A percentile compares a stretch with the other conserved stretches of the same genome.
These are phyloP conservation scores for Ascochyta koolunga DNA, from an alignment of 2,329 filamentous ascomycete species.

Conservation along the genomic window DNA sequence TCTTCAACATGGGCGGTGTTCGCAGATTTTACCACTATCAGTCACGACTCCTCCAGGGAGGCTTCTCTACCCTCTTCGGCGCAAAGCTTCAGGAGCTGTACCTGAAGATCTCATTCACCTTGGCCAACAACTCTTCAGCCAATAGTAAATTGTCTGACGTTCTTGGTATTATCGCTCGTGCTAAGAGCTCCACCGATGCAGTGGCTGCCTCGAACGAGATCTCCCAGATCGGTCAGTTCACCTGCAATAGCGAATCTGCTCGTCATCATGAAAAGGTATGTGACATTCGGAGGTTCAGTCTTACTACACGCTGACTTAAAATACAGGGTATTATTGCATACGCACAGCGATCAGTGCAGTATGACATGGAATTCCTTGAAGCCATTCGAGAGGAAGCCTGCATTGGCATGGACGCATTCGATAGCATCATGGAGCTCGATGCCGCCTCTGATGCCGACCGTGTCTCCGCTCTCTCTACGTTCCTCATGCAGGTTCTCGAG, in stretches of 20 bases:
- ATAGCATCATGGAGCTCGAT: slow-evolving; percentile 55
- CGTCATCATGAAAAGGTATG: slow-evolving; percentile 57
- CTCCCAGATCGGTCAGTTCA: slow-evolving; percentile 57
- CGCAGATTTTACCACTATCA: slow-evolving; percentile 37
- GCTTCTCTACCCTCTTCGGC: slow-evolving; percentile 32
- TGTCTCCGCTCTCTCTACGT: slow-evolving; percentile 49
- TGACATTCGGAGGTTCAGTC: no score
- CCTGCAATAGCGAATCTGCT: slow-evolving; percentile 54
- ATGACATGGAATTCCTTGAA: slow-evolving; percentile 61
- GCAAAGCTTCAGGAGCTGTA: slow-evolving; percentile 33
- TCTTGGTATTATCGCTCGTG: slow-evolving; percentile 51
- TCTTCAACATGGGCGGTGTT: slow-evolving; percentile 37
- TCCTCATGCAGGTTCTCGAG: slow-evolving; percentile 60
- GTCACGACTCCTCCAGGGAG: slow-evolving; percentile 29
- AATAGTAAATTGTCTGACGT: slow-evolving; percentile 53
- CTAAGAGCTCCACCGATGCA: slow-evolving; percentile 55
- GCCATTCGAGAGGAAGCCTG: slow-evolving; percentile 61
- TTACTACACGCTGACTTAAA: no score
- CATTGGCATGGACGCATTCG: slow-evolving; percentile 59
- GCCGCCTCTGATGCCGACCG: slow-evolving; percentile 48
- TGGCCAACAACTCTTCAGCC: slow-evolving; percentile 37
- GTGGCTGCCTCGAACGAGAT: slow-evolving; percentile 57
- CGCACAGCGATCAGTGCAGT: slow-evolving; percentile 55
- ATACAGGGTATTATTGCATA: slow-evolving; percentile 55
- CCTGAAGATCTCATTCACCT: slow-evolving; percentile 33